Base-by-base conservation (phyloP, 768 basidiomycete genomes). In the Hypsizygus marmoreus region DNA sequence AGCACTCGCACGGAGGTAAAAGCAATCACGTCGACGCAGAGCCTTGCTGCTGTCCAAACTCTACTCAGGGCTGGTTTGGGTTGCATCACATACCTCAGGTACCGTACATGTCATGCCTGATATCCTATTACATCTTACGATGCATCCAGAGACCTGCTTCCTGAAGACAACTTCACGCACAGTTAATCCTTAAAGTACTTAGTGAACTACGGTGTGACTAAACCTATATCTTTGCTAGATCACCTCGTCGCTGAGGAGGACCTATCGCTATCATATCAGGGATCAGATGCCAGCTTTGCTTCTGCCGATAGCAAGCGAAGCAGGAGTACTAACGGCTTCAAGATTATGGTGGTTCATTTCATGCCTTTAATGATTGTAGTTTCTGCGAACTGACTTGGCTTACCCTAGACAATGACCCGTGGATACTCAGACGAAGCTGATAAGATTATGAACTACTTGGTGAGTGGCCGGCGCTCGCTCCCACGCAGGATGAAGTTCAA, bases 361-460 rank as follows among this genome's bases (percentile, higher is more conserved):
- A 39, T 47, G 38, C 11, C 33, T 30, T 13, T 28, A n/a, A n/a
- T n/a, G n/a, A n/a, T n/a, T n/a, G n/a, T 45, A 9, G 5, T 20
- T 32, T 17, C 17, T 19, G n/a, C 32, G 20, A 35, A 8, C 36
- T 46, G 31, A 51, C 28, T 22, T 26, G 24, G 25, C 6, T 29
- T 10, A 37, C 24, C 29, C 10, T 45, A 79, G 79, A 77, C 75
- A 10, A 80, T 95, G 56, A 80, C 80, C 22, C 75, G 87, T 22
- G 90, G 89, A 4, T 86, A 82, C 56, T 88, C 90, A 7, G 81
- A 84, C 39, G 92, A 93, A 60, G 92, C 84, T 0, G 90, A 94
- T 65, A 81, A 76, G 53, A 74, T 95, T 30, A 67, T 93, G 29
- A 85, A 95, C 55, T 92, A 88, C 58, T 60, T 95, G 65, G 92